These are phyloP conservation scores for Henckelia pumila DNA, from an alignment of 257 asterid genomes.

Conservation along the genomic window DNA sequence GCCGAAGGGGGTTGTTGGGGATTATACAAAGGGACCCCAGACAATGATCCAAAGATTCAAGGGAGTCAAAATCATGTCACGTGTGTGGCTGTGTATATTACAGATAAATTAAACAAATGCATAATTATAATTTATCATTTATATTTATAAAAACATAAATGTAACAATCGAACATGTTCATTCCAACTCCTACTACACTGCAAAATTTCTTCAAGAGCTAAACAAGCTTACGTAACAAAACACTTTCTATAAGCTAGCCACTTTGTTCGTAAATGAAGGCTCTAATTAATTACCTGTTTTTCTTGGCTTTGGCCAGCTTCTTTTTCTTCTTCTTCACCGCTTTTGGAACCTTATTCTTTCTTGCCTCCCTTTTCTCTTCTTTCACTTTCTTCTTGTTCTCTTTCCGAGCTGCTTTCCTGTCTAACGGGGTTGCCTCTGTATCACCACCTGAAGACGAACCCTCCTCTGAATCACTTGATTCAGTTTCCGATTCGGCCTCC, in stretches of 20 bases:
- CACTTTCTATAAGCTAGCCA: conserved; percentile 6
- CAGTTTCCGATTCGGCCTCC: conserved; percentile 38
- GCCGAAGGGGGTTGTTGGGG: no score
- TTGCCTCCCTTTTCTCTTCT: conserved; percentile 86
- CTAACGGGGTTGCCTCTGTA: conserved; percentile 40
- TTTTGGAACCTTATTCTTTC: conserved; percentile 77
- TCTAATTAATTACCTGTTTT: conserved; percentile 39
- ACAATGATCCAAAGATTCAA: no score
- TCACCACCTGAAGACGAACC: conserved; percentile 45
- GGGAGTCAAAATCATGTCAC: no score
- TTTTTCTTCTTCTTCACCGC: conserved; percentile 84
- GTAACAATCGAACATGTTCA: neutral
- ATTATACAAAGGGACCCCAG: no score
- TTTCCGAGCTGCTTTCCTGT: conserved; percentile 72
- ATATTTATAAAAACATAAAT: neutral
- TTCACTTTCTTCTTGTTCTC: conserved; percentile 93
- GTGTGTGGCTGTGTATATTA: no score
- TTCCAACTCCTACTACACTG: conserved; percentile 11
- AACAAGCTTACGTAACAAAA: neutral
- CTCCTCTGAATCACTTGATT: conserved; percentile 37
- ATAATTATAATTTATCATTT: no score
- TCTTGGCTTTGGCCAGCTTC: conserved; percentile 89
- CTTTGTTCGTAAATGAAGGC: neutral
- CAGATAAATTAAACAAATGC: no score
- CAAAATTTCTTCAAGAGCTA: conserved; percentile 13